phyloP scores from a whole-genome alignment of 2,329 filamentous ascomycete species.

The Diaporthe eres region DNA sequence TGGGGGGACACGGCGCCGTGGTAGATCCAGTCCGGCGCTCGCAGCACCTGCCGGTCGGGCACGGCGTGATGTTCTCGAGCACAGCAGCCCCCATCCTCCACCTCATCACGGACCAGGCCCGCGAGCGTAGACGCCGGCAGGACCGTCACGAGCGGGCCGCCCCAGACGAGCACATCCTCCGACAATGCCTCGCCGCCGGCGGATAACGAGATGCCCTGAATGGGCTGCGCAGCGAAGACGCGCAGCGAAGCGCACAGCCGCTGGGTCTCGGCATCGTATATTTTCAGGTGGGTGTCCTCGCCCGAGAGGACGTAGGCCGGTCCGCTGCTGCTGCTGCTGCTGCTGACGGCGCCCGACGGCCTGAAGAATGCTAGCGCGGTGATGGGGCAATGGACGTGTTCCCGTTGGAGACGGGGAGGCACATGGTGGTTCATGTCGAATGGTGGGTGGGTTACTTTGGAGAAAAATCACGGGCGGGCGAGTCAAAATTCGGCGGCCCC shows the following conservation, averaged over 20 bases:
- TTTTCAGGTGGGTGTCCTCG: conserved; percentile 70
- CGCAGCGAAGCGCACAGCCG: conserved; percentile 57
- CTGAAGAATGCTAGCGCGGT: conserved; percentile 71
- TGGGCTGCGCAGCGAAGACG: conserved; percentile 77
- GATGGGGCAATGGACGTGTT: conserved; percentile 66
- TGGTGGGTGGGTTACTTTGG: conserved; percentile 6
- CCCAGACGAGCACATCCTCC: conserved; percentile 74
- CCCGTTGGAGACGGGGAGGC: conserved; percentile 46
- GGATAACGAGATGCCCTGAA: conserved; percentile 75
- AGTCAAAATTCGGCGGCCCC: conserved; percentile 28
- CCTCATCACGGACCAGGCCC: conserved; percentile 48
- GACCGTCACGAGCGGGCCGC: conserved; percentile 71
- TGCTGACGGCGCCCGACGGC: conserved; percentile 39
- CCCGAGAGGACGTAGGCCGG: conserved; percentile 66
- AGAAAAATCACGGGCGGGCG: conserved; percentile 17
- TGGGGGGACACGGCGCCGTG: conserved; percentile 70
- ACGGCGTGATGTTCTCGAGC: conserved; percentile 37
- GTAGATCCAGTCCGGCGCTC: conserved; percentile 83
- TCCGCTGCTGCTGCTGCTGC: conserved; percentile 47
- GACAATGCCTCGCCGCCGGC: conserved; percentile 50
- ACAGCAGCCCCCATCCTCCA: neutral
- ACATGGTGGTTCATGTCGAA: conserved; percentile 36
- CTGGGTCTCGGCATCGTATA: conserved; percentile 61
- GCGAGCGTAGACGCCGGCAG: conserved; percentile 53
- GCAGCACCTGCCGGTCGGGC: conserved; percentile 53